Base-by-base conservation (phyloP, 306 rosid genomes). In the Glycine soja region DNA sequence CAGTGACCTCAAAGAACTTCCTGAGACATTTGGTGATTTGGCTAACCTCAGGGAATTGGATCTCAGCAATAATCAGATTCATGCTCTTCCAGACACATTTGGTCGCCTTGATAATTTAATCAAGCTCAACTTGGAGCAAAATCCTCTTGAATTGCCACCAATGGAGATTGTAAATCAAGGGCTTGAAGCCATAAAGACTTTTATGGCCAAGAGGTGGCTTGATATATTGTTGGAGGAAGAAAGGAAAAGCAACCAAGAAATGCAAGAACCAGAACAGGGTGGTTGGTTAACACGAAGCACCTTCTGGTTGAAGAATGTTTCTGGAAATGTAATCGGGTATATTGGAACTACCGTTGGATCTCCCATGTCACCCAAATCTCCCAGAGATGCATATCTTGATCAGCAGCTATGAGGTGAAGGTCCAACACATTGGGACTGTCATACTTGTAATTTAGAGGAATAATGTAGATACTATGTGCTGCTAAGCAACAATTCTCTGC, bases 201-300 rank as follows among this genome's bases (percentile, higher is more conserved):
- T 85, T 36, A 96, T 96, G 99, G 86, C 92, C 30, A 85, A 84
- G 85, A 90, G 98, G 86, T 93, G 94, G 99, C 38, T 89, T 0
- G 97, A 93, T 50, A 85, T 92, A 50, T 88, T 96, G 71, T 36
- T 83, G 43, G 98, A 95, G 88, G 97, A 93, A 83, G 99, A 96
- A 85, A 85, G 86, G 69, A 92, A 77, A 82, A 84, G 89, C 85
- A 92, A 13, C 85, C 87, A 85, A 76, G 91, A 88, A 86, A 87
- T 90, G 77, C 89, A 90, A 74, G 99, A 93, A 81, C 91, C 84
- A 59, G 74, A 38, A 61, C 79, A 88, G 86, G 72, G 85, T 10
- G 94, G 94, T 58, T 96, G 98, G 99, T 82, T 96, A 85, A 90
- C 96, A 2, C 89, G 99, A 77, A 95, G 98, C 90, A 88, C 93